A percentile compares a stretch with the other conserved stretches of the same genome.
These are phyloP conservation scores for Fusarium duplospermum DNA, from an alignment of 2,329 filamentous ascomycete species.

Conservation along the genomic window DNA sequence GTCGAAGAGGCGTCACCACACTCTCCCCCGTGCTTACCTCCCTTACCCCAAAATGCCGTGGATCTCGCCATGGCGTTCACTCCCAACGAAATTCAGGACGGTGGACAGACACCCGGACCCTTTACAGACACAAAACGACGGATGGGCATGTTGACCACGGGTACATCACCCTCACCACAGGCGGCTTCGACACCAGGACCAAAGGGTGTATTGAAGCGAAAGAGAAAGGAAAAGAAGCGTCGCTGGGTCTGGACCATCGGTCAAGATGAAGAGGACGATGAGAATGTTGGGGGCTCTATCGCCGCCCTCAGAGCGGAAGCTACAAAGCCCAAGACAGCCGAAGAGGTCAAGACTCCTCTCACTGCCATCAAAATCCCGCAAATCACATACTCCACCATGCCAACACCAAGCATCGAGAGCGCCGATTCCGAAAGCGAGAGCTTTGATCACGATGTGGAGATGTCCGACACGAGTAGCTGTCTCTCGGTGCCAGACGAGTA, in stretches of 20 bases:
- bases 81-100: conserved; percentile 67
- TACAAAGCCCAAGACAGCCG: conserved; percentile 33
- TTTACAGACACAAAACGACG: conserved; percentile 72
- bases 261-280: conserved; percentile 60
- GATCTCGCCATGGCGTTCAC: conserved; percentile 65
- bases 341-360: conserved; percentile 36
- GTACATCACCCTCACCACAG: not conserved
- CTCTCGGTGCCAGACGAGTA: conserved; percentile 47
- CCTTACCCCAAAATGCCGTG: conserved; percentile 55
- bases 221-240: conserved; percentile 68
- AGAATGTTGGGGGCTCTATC: conserved; percentile 57
- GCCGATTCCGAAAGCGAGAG: conserved; percentile 45
- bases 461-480: conserved; percentile 60
- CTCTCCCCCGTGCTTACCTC: conserved; percentile 50
- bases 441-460: conserved; percentile 60
- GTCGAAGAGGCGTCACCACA: conserved; percentile 66
- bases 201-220: conserved; percentile 64
- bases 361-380: conserved; percentile 36
- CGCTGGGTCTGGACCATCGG: conserved; percentile 76
- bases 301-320: conserved; percentile 53
- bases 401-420: conserved; percentile 57
- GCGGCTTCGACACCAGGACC: conserved; percentile 51
- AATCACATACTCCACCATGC: conserved; percentile 46
- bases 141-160: conserved; percentile 56
- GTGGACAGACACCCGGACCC: conserved; percentile 71